phyloP scores from a whole-genome alignment of 345 rosid species.

The Zanthoxylum bungeanum region DNA sequence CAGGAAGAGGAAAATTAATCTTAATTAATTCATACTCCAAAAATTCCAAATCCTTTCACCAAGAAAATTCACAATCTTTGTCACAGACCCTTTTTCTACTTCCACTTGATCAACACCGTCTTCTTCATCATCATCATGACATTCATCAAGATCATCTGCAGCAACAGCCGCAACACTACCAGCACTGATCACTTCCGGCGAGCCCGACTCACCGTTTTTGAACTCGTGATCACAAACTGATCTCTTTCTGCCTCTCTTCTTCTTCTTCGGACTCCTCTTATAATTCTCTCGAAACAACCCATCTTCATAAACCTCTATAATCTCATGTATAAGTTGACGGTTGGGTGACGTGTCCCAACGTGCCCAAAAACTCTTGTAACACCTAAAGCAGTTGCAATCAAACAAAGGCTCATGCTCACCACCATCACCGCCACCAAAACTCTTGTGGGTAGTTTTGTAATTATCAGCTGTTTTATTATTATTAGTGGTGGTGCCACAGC shows the following conservation, averaged over 20 bases:
- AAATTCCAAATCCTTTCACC: slow-evolving; percentile 31
- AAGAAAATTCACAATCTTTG: slow-evolving; percentile 32
- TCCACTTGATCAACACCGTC: slow-evolving; percentile 11
- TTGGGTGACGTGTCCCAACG: slow-evolving; percentile 42
- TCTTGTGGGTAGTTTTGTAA: not conserved
- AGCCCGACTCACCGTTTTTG: not conserved
- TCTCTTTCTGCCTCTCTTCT: slow-evolving; percentile 15
- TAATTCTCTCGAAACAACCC: slow-evolving; percentile 17
- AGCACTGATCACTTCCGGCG: not conserved
- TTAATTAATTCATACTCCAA: slow-evolving; percentile 5
- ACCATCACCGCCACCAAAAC: slow-evolving; percentile 1
- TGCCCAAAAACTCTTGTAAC: slow-evolving; percentile 44
- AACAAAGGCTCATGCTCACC: slow-evolving; percentile 26
- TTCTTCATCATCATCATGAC: not conserved
- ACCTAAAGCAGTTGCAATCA: slow-evolving; percentile 39
- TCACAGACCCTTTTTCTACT: slow-evolving; percentile 28
- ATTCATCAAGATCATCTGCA: not conserved
- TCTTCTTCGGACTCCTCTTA: slow-evolving; percentile 15
- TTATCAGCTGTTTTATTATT: too few species aligned
- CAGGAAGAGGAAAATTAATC: not conserved
- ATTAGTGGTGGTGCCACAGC: slow-evolving; percentile 10
- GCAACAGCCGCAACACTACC: too few species aligned
- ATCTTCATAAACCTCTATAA: slow-evolving; percentile 43
- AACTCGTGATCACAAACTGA: slow-evolving; percentile 4
- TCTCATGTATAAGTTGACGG: slow-evolving; percentile 39